Percentiles rank a stretch among this genome's conserved stretches.
Conservation (phyloP, 23 red algal genomes). For the Cyanidiococcus yangmingshanensis region DNA sequence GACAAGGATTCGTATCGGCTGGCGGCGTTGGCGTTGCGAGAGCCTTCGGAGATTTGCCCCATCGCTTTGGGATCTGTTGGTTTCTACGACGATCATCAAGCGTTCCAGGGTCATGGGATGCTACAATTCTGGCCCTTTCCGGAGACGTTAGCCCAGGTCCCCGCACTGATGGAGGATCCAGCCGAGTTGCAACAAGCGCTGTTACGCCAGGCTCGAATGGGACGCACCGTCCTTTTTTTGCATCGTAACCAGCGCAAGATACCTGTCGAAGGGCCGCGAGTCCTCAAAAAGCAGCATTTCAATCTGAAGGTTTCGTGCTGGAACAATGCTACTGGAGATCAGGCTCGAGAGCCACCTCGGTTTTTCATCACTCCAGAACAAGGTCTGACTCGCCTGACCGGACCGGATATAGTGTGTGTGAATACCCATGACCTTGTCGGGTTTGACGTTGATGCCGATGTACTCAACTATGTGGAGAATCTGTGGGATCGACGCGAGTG, state of each 20-base stretch:
- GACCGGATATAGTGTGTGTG: not conserved
- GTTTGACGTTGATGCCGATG: not conserved
- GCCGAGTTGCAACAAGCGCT: not conserved
- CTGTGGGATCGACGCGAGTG: not conserved
- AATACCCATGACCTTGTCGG: not conserved
- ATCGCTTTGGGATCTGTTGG: slow-evolving; percentile 6
- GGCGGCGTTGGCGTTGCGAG: not conserved
- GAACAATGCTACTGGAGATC: not conserved
- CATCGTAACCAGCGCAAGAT: slow-evolving; percentile 17
- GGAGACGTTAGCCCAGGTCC: not conserved
- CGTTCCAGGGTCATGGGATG: slow-evolving; percentile 18
- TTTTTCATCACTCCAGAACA: not conserved
- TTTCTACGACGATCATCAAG: not conserved
- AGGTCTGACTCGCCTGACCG: not conserved
- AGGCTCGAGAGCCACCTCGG: not conserved
- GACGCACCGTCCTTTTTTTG: not conserved
- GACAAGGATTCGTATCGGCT: slow-evolving; percentile 19
- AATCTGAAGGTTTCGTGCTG: not conserved
- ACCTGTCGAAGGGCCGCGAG: not conserved
- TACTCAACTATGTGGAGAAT: not conserved
- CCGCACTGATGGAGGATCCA: not conserved
- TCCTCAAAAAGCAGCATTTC: not conserved
- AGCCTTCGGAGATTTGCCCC: not conserved
- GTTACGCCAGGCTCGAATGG: not conserved
- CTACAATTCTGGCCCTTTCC: slow-evolving; percentile 3